Conservation (phyloP, 352 stramenopile genomes). For the Pythium sukuiense region DNA sequence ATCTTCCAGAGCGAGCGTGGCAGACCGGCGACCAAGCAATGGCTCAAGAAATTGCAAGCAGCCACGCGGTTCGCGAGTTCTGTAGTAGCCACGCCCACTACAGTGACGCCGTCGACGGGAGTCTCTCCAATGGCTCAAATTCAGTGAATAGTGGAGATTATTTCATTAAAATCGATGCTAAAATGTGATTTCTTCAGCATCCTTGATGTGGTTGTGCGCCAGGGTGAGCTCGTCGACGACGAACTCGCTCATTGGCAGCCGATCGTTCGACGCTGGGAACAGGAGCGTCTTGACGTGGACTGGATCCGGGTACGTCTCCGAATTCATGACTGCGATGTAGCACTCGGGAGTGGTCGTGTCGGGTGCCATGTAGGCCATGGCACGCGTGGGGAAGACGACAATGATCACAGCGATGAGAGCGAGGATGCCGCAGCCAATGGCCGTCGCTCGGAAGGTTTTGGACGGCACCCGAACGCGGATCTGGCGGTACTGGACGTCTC, state of each 20-base stretch:
- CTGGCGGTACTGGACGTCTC: no score
- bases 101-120: neutral
- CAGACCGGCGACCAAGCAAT: slow-evolving; percentile 36
- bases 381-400: slow-evolving; percentile 32
- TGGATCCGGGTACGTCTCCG: slow-evolving; percentile 13
- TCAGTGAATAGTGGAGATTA: no score
- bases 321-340: slow-evolving; percentile 15
- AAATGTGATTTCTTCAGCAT: slow-evolving; percentile 5
- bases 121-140: no score
- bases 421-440: slow-evolving; percentile 25
- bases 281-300: slow-evolving; percentile 22
- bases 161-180: no score
- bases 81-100: slow-evolving; percentile 1
- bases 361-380: slow-evolving; percentile 29
- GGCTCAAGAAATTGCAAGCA: slow-evolving; percentile 68
- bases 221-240: slow-evolving; percentile 18
- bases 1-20: slow-evolving; percentile 60
- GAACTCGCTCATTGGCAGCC: slow-evolving; percentile 18
- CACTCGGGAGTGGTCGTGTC: slow-evolving; percentile 17
- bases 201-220: slow-evolving; percentile 1
- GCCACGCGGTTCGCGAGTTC: slow-evolving; percentile 33
- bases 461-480: no score
- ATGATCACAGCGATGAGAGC: slow-evolving; percentile 32
- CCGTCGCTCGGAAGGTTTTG: neutral
- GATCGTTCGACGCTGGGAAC: slow-evolving; percentile 18